Base-by-base conservation (phyloP, 768 basidiomycete genomes). In the Podaxis sp. region DNA sequence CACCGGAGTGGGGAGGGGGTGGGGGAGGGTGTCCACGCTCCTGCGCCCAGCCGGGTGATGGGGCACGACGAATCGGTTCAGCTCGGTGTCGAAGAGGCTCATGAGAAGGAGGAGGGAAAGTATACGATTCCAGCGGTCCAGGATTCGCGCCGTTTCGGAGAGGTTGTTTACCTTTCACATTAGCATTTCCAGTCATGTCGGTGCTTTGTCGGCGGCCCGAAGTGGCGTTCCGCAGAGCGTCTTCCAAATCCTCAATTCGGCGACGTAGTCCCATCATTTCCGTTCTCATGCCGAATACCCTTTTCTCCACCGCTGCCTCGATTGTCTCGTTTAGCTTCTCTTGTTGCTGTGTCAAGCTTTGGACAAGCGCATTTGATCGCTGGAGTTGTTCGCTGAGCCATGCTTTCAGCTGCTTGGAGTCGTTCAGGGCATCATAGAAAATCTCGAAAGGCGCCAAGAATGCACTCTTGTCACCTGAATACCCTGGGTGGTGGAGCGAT, bases 401-500 rank as follows among this genome's bases (percentile, higher is more conserved):
- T 40, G 72, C 69, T 75, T 93, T 93, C 62, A 95, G 83, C 69
- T 91, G 85, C 69, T 85, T 87, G 15, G 89, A 87, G 72, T 93
- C 93, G 59, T 87, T 83, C 36, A 95, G 83, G 2, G 92, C 88
- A 63, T 95, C 92, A 71, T 93, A 95, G 73, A 95, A 95, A 57
- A 82, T 73, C 69, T 89, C 90, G 67, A 95, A 95, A 2, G 91
- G 92, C 0, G 88, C 86, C 53, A 95, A 76, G 73, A 95, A 95
- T 19, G 91, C 87, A 0, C 84, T 78, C 71, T 89, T 92, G 69
- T 89, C 88, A 24, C 83, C 82, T 9, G 82, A 69, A 68, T 85
- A 87, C 12, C 80, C 82, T 1, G 86, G 83, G 44, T 83, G 84
- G 15, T 87, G 86, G 19, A 90, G 78, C 11, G 82, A 78, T n/a